phyloP scores from a whole-genome alignment of 164 flowering plant species.

The Magnolia kwangsiensis region DNA sequence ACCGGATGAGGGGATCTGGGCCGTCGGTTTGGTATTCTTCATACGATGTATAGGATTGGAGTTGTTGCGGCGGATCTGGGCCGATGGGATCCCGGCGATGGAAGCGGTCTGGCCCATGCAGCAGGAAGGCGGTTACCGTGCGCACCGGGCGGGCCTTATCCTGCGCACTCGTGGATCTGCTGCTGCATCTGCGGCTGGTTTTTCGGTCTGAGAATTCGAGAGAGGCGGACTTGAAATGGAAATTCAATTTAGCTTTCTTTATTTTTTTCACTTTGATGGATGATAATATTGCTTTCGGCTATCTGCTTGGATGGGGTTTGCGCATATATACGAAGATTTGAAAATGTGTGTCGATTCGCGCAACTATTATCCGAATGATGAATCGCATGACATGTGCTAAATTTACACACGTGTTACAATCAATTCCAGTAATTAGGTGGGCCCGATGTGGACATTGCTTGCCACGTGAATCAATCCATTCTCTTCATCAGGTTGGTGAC shows the following conservation, averaged over 20 bases:
- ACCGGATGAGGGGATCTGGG: constrained; percentile 20
- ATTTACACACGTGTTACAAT: too few species aligned
- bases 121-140: not conserved
- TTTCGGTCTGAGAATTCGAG: not conserved
- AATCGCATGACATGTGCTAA: too few species aligned
- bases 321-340: not conserved
- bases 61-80: constrained; percentile 27
- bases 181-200: not conserved
- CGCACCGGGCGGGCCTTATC: not conserved
- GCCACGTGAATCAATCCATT: too few species aligned
- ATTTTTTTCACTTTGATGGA: not conserved
- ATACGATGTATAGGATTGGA: constrained; percentile 16
- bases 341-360: too few species aligned
- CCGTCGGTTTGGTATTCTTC: constrained; percentile 22
- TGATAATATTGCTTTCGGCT: not conserved
- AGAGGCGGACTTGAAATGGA: not conserved
- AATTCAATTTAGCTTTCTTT: not conserved
- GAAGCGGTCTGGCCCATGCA: constrained; percentile 61
- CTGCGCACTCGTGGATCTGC: not conserved
- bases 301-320: not conserved
- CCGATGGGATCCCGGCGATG: constrained; percentile 22
- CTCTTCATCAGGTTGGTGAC: too few species aligned
- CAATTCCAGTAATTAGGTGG: too few species aligned
- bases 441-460: too few species aligned
- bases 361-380: too few species aligned